Base-by-base conservation (phyloP, 2,329 filamentous ascomycete species). In the Biscogniauxia mediterranea region DNA sequence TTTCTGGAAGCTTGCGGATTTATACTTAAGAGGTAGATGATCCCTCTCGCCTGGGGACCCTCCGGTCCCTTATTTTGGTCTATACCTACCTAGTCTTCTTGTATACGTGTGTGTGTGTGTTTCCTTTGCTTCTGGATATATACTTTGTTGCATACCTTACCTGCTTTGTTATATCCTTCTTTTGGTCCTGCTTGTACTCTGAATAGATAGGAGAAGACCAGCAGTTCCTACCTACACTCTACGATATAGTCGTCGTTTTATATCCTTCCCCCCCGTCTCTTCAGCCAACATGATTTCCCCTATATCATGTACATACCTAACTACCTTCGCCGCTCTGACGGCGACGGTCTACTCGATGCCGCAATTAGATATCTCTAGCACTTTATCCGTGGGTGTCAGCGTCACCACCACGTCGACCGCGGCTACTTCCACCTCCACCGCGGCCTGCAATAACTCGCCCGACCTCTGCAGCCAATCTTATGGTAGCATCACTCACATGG, bases 401-500 rank as follows among this genome's bases (percentile, higher is more conserved):
- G 53, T 66, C 13, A 62, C 61, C 23, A 55, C 67, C 11, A 57
- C 67, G 20, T 56, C 63, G 13, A 53, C 69, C 1, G 57, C 64
- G 19, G 60, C 67, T 4, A 28, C 65, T 7, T 64, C 74, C 59
- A 58, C 73, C 66, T 62, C 78, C 66, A 62, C 74, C 11, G 76
- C 76, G 21, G 85, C 87, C 32, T 95, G 92, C 83, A 95, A 95
- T 78, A 94, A 94, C 80, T 92, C 89, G 0, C 89, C 90, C 0
- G 78, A 81, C 52, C 83, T 95, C 50, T 95, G 92, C 80, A 79
- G 78, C 63, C 85, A 85, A 65, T 78, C 84, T 19, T 95, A 95
- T 79, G 88, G 86, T 77, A 86, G 89, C 67, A 84, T 95, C 68
- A 93, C 91, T 2, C 84, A 93, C 74, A 85, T 94, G 70, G 90